Evolutionary conservation across 2,329 filamentous ascomycete species (phyloP).

Genomic region (Neonectria coccinea): DNA sequence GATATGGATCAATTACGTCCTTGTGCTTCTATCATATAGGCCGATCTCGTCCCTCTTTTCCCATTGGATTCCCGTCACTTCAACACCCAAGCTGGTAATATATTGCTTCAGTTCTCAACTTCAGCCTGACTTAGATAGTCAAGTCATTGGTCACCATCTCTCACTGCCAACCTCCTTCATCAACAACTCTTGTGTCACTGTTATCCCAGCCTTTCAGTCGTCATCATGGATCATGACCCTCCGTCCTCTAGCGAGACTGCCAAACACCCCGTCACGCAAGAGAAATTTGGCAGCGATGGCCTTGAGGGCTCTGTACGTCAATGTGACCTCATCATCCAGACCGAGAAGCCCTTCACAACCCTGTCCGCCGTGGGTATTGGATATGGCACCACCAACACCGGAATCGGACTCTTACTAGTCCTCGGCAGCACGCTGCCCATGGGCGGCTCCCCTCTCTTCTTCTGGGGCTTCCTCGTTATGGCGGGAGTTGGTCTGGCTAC

Average conservation of each 20-base stretch:
- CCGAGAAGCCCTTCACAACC: constrained; percentile 49
- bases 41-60: not conserved
- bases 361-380: constrained; percentile 45
- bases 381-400: constrained; percentile 44
- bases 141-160: not conserved
- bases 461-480: constrained; percentile 45
- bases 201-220: not conserved
- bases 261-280: constrained; percentile 5
- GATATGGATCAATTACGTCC: not conserved
- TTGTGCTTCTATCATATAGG: not conserved
- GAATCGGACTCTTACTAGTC: constrained; percentile 39
- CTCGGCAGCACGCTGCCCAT: constrained; percentile 39
- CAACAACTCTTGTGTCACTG: not conserved
- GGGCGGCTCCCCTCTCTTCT: constrained; percentile 42
- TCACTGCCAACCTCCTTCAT: not conserved
- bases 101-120: not conserved
- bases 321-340: constrained; percentile 38
- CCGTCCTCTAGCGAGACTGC: not conserved
- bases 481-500: constrained; percentile 41
- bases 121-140: not conserved
- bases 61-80: not conserved
- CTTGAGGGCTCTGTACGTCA: constrained; percentile 20
- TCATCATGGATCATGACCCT: not conserved
- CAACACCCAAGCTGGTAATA: too few relatives aligned
- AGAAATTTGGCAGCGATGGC: constrained; percentile 15